Conservation (phyloP, 441 rosid genomes). For the Omphalea diandra region DNA sequence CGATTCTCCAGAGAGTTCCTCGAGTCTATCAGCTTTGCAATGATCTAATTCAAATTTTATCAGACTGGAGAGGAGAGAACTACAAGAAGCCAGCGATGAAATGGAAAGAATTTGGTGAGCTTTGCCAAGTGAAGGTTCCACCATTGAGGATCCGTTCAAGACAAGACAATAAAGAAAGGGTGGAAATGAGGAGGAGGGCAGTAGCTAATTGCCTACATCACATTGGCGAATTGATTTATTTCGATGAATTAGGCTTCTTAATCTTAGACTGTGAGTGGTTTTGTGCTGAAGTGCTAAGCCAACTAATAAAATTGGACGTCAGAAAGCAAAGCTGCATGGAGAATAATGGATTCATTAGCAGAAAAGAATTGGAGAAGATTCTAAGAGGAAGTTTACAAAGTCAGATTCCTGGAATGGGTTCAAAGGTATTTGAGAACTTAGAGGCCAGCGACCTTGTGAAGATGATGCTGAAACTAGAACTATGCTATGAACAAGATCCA, state of each 20-base stretch:
- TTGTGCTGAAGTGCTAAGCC: slow-evolving; percentile 76
- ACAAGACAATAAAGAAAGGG: slow-evolving; percentile 53
- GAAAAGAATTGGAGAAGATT: slow-evolving; percentile 73
- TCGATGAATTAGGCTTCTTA: slow-evolving; percentile 65
- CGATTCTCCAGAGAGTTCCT: slow-evolving; percentile 77
- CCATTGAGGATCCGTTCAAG: slow-evolving; percentile 72
- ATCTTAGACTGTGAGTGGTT: slow-evolving; percentile 92
- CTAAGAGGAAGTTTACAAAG: slow-evolving; percentile 71
- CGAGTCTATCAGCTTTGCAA: slow-evolving; percentile 89
- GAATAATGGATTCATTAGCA: slow-evolving; percentile 64
- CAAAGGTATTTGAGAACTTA: slow-evolving; percentile 75
- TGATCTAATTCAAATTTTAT: slow-evolving; percentile 66
- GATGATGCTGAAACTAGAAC: slow-evolving; percentile 87
- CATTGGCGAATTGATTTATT: slow-evolving; percentile 78
- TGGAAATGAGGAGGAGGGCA: slow-evolving; percentile 72
- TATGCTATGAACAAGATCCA: slow-evolving; percentile 79
- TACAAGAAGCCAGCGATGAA: slow-evolving; percentile 75
- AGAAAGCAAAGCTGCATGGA: slow-evolving; percentile 59
- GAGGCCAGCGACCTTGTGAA: slow-evolving; percentile 64
- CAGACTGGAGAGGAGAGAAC: slow-evolving; percentile 86
- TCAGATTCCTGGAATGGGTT: slow-evolving; percentile 85
- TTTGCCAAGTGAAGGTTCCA: slow-evolving; percentile 86
- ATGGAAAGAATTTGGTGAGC: slow-evolving; percentile 85
- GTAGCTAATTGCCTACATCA: slow-evolving; percentile 90
- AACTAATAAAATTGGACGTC: slow-evolving; percentile 65